Base-by-base conservation (phyloP, 129 eudicot genomes). In the Helianthus tuberosus region DNA sequence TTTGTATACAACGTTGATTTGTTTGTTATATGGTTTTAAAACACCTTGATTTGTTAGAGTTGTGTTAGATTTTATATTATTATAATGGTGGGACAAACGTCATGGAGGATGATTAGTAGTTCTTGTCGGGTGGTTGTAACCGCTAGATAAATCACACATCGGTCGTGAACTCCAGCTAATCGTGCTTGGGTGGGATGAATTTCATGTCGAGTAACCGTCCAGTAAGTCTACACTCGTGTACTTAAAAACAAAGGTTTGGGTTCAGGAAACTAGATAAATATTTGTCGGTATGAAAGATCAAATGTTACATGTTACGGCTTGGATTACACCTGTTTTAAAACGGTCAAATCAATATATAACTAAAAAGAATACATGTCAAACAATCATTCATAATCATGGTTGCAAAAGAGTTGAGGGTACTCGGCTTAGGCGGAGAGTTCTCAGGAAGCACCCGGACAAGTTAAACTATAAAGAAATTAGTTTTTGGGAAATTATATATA, bases 1-100 rank as follows among this genome's bases (percentile, higher is more conserved):
- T 78, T 69, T 71, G 69, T 68, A 17, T 57, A 46, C 50, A 68
- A 48, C 15, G 32, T 67, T 39, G 51, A 55, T 47, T 57, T 15
- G 10, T 27, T 39, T 75, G 58, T 68, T 46, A n/a, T 44, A 44
- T 76, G 73, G 46, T 49, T 54, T 29, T 6, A 46, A 11, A 76
- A 35, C 35, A 61, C 20, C 41, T 12, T 72, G n/a, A 43, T 14
- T 25, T 43, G 68, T 61, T 23, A 59, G 9, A 29, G 4, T 69
- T 69, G 32, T 69, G 49, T 52, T 13, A 9, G 46, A 27, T 59
- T 59, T 59, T 14, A 27, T 4, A 41, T 41, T 6, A 41, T 59
- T 11, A 11, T 59, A 29, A 27, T 59, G 64, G 12, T 59, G 12
- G 11, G 4, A 9, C 11, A 53, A 53, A 1, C 46, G 9, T 41